phyloP scores from a whole-genome alignment of 441 rosid species.

The Erodium trifolium region DNA sequence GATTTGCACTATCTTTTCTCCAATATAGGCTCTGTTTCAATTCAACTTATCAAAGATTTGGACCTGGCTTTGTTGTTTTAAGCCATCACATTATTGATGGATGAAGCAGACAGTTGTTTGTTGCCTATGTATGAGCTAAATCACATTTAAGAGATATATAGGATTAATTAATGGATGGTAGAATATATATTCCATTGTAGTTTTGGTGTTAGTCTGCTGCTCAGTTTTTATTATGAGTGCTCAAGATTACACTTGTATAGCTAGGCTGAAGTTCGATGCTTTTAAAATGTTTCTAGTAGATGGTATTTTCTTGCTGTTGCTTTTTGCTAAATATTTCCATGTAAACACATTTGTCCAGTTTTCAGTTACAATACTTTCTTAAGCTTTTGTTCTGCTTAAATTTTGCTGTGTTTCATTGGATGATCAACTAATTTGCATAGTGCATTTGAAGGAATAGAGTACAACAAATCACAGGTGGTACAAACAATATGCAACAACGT shows the following conservation, averaged over 20 bases:
- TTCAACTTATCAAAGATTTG: neutral
- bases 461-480: conserved; percentile 42
- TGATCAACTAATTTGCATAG: conserved; percentile 15
- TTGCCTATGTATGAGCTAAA: neutral
- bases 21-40: neutral
- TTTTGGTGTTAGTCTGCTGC: neutral
- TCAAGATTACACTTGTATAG: neutral
- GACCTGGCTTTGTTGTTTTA: neutral
- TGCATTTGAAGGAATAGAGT: conserved; percentile 44
- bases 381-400: neutral
- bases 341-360: neutral
- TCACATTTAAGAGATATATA: neutral
- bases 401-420: neutral
- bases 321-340: neutral
- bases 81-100: neutral
- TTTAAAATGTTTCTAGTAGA: neutral
- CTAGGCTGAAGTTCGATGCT: neutral
- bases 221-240: neutral
- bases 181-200: neutral
- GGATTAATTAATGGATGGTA: neutral
- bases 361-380: neutral
- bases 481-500: conserved; percentile 37
- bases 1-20: neutral
- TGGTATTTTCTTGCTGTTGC: neutral
- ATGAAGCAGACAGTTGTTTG: neutral